phyloP scores from a whole-genome alignment of 495 filamentous ascomycete genomes.

The Xylaria bambusicola region DNA sequence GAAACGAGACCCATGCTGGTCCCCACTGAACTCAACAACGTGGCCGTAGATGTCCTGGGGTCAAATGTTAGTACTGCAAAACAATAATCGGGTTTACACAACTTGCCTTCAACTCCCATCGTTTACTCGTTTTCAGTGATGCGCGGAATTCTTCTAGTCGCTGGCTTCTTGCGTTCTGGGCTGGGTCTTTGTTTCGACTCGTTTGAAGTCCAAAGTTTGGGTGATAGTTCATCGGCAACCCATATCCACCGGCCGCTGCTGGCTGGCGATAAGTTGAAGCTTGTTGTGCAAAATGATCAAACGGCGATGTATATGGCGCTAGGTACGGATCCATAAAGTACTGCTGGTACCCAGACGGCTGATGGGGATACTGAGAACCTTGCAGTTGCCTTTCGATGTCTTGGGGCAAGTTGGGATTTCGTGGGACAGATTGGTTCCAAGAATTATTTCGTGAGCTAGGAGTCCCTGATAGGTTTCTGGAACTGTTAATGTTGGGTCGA shows the following conservation, averaged over 20 bases:
- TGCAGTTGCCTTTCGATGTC: conserved; percentile 36
- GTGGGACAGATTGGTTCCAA: conserved; percentile 41
- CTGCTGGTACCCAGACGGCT: conserved; percentile 25
- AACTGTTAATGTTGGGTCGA: conserved; percentile 55
- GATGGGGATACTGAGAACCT: conserved; percentile 31
- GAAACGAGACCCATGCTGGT: conserved; percentile 93
- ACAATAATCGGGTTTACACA: not conserved
- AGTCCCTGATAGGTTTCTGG: conserved; percentile 57
- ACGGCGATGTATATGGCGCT: conserved; percentile 30
- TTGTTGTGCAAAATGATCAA: conserved; percentile 41
- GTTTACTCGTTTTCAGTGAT: conserved; percentile 73
- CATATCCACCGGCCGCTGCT: not conserved
- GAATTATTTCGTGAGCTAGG: conserved; percentile 45
- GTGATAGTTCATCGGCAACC: not conserved
- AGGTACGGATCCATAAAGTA: conserved; percentile 21
- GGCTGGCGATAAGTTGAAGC: not conserved
- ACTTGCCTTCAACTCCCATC: conserved; percentile 78
- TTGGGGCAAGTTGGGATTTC: conserved; percentile 33
- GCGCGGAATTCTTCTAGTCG: conserved; percentile 79
- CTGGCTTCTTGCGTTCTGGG: conserved; percentile 66
- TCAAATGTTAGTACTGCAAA: not conserved
- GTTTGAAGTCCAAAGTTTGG: not conserved
- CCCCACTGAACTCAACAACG: conserved; percentile 92
- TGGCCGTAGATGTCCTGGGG: conserved; percentile 81
- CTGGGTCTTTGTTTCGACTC: conserved; percentile 61